Evolutionary conservation across 2,329 filamentous ascomycete species (phyloP).

Genomic region (Claviceps arundinis): DNA sequence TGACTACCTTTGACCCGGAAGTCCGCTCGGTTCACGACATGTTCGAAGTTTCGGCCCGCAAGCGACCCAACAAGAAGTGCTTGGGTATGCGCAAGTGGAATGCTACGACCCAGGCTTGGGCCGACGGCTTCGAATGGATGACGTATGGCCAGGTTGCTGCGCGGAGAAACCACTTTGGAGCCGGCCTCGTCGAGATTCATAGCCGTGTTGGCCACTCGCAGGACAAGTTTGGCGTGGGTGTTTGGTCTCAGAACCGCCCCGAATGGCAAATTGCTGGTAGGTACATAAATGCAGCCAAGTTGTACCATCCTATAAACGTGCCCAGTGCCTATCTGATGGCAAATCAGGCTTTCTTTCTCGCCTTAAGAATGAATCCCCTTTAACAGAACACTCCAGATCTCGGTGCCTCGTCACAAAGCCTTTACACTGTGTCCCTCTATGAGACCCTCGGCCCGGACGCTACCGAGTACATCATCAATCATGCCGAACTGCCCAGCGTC

Average conservation of each 20-base stretch:
- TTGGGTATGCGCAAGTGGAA: slow-evolving; percentile 76
- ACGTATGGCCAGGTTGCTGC: slow-evolving; percentile 68
- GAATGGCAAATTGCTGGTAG: slow-evolving; percentile 76
- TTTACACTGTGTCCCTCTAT: slow-evolving; percentile 89
- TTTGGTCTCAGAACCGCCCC: slow-evolving; percentile 76
- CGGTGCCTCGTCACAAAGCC: slow-evolving; percentile 71
- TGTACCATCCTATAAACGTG: background rate
- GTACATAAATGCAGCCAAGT: slow-evolving; percentile 5
- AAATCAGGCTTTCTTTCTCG: background rate
- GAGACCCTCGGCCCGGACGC: slow-evolving; percentile 87
- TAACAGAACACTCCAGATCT: slow-evolving; percentile 45
- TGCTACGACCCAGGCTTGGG: slow-evolving; percentile 55
- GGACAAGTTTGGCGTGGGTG: slow-evolving; percentile 59
- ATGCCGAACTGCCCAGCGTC: slow-evolving; percentile 63
- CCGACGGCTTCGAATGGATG: slow-evolving; percentile 68
- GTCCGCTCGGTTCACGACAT: slow-evolving; percentile 64
- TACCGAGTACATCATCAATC: slow-evolving; percentile 92
- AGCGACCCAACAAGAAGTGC: slow-evolving; percentile 54
- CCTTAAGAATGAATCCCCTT: too few species aligned
- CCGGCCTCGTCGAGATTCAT: slow-evolving; percentile 73
- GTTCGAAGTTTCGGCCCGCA: slow-evolving; percentile 56
- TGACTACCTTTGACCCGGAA: slow-evolving; percentile 59
- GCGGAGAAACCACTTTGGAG: slow-evolving; percentile 72
- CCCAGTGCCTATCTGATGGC: background rate
- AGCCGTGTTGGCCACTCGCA: slow-evolving; percentile 50